Evolutionary conservation across 257 asterid species (phyloP), one percentile per base, ranked within the genome.

Genomic region (Forsythia suspensa): DNA sequence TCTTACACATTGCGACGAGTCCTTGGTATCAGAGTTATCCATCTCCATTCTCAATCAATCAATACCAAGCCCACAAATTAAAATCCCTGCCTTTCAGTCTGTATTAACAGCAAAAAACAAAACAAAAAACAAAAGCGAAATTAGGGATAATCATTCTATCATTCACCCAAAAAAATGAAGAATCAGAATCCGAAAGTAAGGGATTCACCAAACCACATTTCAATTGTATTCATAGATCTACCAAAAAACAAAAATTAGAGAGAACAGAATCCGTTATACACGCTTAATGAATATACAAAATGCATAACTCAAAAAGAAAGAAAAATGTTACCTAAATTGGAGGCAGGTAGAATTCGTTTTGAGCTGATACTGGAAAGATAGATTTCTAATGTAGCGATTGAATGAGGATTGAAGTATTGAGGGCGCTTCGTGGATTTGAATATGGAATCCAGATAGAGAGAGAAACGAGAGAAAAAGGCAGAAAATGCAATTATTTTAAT

Each of bases 1-100:
- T 85, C 93, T 87, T 66, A 95, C 99, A 57, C 91, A 88, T 80
- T 94, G 97, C 0, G 97, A 83, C 42, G 89, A 72, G 37, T 87
- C 91, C 66, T 83, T 87, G 48, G n/a, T 70, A 68, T 93, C 98
- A 0, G 79, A 18, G 44, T 76, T 81, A 29, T 95, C 97, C 97
- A 95, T 93, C 82, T 75, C 76, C 80, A 46, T 63, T 4, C 76
- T 73, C 82, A 44, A 76, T 63, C 55, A 3, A 59, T 70, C 39
- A 76, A 81, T 44, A 59, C 8, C 72, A 65, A 42, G 11, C 57
- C 43, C 38, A 3, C 9, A 3, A 68, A n/a, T 68, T n/a, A 40
- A 34, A 46, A 69, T 74, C 37, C 57, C 75, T 78, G 55, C 55
- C 69, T 70, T 24, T 66, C 24, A 57, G 6, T 73, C 51, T 38